Evolutionary conservation across 495 filamentous ascomycete species (phyloP).

Genomic region (Aspergillus homomorphus): DNA sequence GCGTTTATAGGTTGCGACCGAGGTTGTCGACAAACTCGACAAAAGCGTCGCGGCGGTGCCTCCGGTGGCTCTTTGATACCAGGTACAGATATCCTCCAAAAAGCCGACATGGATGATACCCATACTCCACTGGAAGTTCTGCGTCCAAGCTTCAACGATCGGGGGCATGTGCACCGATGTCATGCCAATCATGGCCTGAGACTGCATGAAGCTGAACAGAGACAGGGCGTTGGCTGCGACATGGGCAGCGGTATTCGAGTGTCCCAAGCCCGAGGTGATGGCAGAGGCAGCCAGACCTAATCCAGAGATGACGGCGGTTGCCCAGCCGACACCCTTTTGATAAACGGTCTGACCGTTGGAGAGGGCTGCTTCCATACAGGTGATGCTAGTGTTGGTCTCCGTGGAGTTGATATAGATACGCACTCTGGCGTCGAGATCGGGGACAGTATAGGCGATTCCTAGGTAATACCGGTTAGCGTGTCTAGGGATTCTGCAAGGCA

Average conservation of each 20-base stretch:
- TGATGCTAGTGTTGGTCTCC: slow-evolving; percentile 60
- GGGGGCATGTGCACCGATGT: slow-evolving; percentile 81
- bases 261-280: slow-evolving; percentile 75
- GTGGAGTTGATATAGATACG: slow-evolving; percentile 70
- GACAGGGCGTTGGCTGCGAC: slow-evolving; percentile 91
- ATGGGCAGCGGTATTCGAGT: slow-evolving; percentile 96
- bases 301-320: slow-evolving; percentile 80
- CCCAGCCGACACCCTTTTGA: slow-evolving; percentile 84
- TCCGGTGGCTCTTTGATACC: slow-evolving; percentile 94
- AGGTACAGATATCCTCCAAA: slow-evolving; percentile 83
- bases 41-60: slow-evolving; percentile 81
- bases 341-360: slow-evolving; percentile 95
- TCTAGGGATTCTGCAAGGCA: not conserved
- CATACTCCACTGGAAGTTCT: slow-evolving; percentile 99
- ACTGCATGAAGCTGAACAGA: slow-evolving; percentile 93
- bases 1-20: slow-evolving; percentile 82
- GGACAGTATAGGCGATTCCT: slow-evolving; percentile 80
- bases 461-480: slow-evolving; percentile 7
- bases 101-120: slow-evolving; percentile 89
- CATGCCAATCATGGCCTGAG: slow-evolving; percentile 93
- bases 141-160: slow-evolving; percentile 89
- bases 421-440: slow-evolving; percentile 84
- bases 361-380: slow-evolving; percentile 84
- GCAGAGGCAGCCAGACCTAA: slow-evolving; percentile 80
- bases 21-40: slow-evolving; percentile 67